Conservation (phyloP, 75 land plant species). For the Picea glauca region DNA sequence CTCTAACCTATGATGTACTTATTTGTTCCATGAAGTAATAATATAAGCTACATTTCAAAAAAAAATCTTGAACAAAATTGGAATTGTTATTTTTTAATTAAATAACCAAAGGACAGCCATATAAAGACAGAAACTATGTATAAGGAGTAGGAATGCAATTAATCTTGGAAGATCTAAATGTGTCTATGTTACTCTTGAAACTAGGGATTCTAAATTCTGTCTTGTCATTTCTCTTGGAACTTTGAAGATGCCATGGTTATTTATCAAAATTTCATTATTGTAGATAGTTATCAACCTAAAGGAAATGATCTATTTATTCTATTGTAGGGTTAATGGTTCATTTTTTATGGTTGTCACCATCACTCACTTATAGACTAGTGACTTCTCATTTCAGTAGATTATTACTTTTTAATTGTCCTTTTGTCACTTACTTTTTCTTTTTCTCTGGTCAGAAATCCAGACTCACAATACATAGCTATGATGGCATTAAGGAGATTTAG, state of each 20-base stretch:
- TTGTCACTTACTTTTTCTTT: not conserved
- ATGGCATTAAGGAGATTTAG: constrained; percentile 13
- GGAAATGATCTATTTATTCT: not conserved
- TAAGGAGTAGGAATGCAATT: too few relatives aligned
- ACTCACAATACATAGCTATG: constrained; percentile 12
- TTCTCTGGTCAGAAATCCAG: constrained; percentile 13
- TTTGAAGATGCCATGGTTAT: not conserved
- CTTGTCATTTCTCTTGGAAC: not conserved
- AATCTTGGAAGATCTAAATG: too few relatives aligned
- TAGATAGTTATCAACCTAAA: not conserved
- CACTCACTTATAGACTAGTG: not conserved
- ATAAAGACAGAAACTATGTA: too few relatives aligned
- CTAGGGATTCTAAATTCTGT: not conserved
- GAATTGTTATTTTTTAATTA: too few relatives aligned
- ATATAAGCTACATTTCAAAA: too few relatives aligned
- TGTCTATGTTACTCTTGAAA: too few relatives aligned
- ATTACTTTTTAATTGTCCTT: not conserved
- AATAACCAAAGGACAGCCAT: too few relatives aligned
- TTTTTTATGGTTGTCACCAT: too few relatives aligned
- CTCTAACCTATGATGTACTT: too few relatives aligned
- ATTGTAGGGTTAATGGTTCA: too few relatives aligned
- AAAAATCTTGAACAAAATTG: too few relatives aligned
- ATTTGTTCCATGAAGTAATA: too few relatives aligned
- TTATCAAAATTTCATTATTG: not conserved
- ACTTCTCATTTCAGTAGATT: not conserved